These are phyloP conservation scores for Colletotrichum magnum DNA, from an alignment of 2,329 filamentous ascomycete species.

Conservation along the genomic window DNA sequence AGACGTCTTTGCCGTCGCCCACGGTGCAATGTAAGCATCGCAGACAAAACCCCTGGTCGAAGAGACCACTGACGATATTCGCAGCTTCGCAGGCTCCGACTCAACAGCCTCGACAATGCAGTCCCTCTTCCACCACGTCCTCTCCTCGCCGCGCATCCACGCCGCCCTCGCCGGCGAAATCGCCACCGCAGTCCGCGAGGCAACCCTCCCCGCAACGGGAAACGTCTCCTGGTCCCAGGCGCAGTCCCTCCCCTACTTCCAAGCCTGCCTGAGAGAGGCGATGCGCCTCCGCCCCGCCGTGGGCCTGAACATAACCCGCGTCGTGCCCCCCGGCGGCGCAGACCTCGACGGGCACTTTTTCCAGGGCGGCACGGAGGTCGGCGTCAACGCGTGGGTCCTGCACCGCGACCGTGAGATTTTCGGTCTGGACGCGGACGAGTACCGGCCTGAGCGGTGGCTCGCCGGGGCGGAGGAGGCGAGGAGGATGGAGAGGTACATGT, in stretches of 20 bases:
- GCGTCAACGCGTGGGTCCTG: constrained; percentile 69
- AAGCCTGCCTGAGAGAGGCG: constrained; percentile 69
- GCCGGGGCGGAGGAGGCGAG: constrained; percentile 55
- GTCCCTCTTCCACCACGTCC: constrained; percentile 66
- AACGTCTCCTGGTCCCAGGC: constrained; percentile 64
- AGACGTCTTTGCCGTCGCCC: constrained; percentile 70
- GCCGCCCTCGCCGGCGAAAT: constrained; percentile 59
- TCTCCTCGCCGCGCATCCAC: constrained; percentile 61
- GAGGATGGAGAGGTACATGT: constrained; percentile 69
- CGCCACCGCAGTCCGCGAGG: constrained; percentile 48
- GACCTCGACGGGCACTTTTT: constrained; percentile 66
- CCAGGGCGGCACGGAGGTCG: constrained; percentile 66
- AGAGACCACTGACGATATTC: too few species aligned
- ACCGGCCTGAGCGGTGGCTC: constrained; percentile 69
- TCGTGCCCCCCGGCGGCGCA: constrained; percentile 65
- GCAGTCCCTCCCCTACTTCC: constrained; percentile 66
- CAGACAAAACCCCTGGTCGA: too few species aligned
- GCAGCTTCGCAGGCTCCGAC: constrained; percentile 69
- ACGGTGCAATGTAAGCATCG: constrained; percentile 66
- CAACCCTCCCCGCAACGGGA: constrained; percentile 51
- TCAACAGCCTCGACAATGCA: constrained; percentile 73
- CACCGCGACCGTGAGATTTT: constrained; percentile 63
- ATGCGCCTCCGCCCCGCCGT: constrained; percentile 70
- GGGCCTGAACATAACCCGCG: constrained; percentile 65
- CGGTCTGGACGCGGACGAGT: constrained; percentile 66